Conservation (phyloP, 1,284 basidiomycete genomes). For the Ceratobasidium sp. region DNA sequence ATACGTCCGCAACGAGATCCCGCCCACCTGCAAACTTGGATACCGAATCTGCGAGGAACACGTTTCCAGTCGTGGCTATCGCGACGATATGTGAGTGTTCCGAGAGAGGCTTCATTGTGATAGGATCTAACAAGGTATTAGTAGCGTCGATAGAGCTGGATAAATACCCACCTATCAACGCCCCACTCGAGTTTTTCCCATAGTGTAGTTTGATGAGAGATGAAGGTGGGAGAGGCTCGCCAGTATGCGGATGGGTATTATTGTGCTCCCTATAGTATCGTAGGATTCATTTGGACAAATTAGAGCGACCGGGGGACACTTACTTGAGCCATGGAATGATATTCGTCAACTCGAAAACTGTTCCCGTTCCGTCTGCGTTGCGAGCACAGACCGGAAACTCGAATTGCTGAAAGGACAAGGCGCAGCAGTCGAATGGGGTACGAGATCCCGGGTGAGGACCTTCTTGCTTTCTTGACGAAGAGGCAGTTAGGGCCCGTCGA, state of each 20-base stretch:
- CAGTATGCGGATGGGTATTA: conserved; percentile 85
- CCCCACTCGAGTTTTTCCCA: conserved; percentile 75
- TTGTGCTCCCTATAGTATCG: conserved; percentile 66
- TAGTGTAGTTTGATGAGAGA: conserved; percentile 92
- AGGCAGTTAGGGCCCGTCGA: conserved; percentile 14
- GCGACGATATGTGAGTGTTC: conserved; percentile 92
- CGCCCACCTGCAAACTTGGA: conserved; percentile 72
- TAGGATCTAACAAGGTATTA: conserved; percentile 69
- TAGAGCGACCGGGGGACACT: conserved; percentile 46
- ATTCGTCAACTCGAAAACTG: conserved; percentile 85
- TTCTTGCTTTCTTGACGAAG: conserved; percentile 63
- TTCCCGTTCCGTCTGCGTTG: conserved; percentile 77
- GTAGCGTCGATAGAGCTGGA: not conserved
- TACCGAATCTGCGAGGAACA: conserved; percentile 88
- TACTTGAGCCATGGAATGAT: conserved; percentile 94
- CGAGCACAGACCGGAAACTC: conserved; percentile 86
- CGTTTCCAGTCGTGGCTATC: conserved; percentile 88
- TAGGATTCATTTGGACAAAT: conserved; percentile 35
- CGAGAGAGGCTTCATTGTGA: conserved; percentile 91
- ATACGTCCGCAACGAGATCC: conserved; percentile 85
- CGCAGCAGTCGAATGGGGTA: conserved; percentile 90
- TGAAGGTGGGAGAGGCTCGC: conserved; percentile 75
- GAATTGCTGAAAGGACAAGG: conserved; percentile 91
- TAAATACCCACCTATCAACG: conserved; percentile 53
- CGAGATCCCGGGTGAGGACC: conserved; percentile 64